Conservation (phyloP, 129 eudicot species). For the Solidago caesia region DNA sequence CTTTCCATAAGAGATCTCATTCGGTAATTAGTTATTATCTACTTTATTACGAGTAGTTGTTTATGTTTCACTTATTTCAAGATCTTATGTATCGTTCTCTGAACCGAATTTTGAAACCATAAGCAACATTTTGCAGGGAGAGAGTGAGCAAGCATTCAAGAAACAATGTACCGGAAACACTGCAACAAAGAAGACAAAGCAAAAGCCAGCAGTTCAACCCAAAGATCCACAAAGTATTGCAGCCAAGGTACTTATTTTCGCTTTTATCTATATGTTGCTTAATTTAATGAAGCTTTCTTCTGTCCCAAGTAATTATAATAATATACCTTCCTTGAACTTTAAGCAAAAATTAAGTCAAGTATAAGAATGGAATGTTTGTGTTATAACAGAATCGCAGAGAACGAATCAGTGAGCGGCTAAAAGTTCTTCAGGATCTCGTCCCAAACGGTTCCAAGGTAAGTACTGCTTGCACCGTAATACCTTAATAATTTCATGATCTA, state of each 20-base stretch:
- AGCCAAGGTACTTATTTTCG: slow-evolving; percentile 61
- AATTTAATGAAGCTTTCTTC: background rate
- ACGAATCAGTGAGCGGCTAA: slow-evolving; percentile 86
- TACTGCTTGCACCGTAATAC: background rate
- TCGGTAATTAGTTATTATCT: slow-evolving; percentile 37
- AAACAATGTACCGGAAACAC: slow-evolving; percentile 62
- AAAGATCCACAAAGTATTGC: slow-evolving; percentile 98
- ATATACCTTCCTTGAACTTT: slow-evolving; percentile 14
- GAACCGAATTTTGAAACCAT: background rate
- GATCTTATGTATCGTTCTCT: background rate
- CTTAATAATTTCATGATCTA: background rate
- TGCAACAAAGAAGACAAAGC: slow-evolving; percentile 58
- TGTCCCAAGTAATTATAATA: background rate
- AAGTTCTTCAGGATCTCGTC: slow-evolving; percentile 87
- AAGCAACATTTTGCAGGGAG: slow-evolving; percentile 43
- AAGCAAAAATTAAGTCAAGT: background rate
- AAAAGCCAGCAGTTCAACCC: slow-evolving; percentile 45
- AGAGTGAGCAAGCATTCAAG: slow-evolving; percentile 60
- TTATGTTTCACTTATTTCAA: background rate
- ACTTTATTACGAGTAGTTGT: background rate
- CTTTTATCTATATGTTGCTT: background rate
- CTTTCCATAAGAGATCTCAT: slow-evolving; percentile 59
- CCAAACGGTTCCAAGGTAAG: slow-evolving; percentile 97
- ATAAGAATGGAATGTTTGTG: slow-evolving; percentile 23
- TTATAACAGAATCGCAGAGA: slow-evolving; percentile 85